phyloP scores from a whole-genome alignment of 1,284 basidiomycete species.

The Neonothopanus nambi region DNA sequence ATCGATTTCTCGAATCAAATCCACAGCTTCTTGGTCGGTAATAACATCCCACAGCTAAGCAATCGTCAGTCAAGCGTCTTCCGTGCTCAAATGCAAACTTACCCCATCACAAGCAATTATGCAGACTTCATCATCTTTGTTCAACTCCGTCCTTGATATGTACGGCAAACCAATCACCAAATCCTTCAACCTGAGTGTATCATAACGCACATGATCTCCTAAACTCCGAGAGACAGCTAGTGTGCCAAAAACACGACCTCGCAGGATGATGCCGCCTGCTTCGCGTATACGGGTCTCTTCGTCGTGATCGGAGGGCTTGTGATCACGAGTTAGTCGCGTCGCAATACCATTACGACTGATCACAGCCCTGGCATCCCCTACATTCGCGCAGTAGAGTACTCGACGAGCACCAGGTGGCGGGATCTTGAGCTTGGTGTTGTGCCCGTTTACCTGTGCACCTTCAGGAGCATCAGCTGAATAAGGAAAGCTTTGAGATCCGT shows the following conservation, averaged over 20 bases:
- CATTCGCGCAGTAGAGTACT: slow-evolving; percentile 85
- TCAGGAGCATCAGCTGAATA: background rate
- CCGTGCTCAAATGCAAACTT: slow-evolving; percentile 30
- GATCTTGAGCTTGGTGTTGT: slow-evolving; percentile 11
- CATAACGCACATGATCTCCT: slow-evolving; percentile 64
- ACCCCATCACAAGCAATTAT: slow-evolving; percentile 89
- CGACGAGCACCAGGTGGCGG: slow-evolving; percentile 45
- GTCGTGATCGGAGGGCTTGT: slow-evolving; percentile 84
- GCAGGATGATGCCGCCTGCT: slow-evolving; percentile 88
- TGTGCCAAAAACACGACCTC: slow-evolving; percentile 85
- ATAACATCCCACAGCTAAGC: slow-evolving; percentile 85
- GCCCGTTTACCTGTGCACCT: slow-evolving; percentile 9
- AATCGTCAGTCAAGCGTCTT: slow-evolving; percentile 10
- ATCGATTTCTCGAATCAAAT: slow-evolving; percentile 59
- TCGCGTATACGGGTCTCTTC: slow-evolving; percentile 86
- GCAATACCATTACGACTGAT: slow-evolving; percentile 77
- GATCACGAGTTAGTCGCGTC: slow-evolving; percentile 83
- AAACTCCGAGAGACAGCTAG: slow-evolving; percentile 83
- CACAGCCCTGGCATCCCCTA: slow-evolving; percentile 79
- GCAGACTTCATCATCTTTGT: slow-evolving; percentile 76
- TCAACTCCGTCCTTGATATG: slow-evolving; percentile 80
- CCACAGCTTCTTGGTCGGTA: slow-evolving; percentile 79
- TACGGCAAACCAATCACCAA: slow-evolving; percentile 90
- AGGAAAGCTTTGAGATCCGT: slow-evolving; percentile 33
- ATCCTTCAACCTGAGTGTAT: slow-evolving; percentile 69